phyloP scores from a whole-genome alignment of 2,329 filamentous ascomycete genomes.

The Alternaria ventricosa region DNA sequence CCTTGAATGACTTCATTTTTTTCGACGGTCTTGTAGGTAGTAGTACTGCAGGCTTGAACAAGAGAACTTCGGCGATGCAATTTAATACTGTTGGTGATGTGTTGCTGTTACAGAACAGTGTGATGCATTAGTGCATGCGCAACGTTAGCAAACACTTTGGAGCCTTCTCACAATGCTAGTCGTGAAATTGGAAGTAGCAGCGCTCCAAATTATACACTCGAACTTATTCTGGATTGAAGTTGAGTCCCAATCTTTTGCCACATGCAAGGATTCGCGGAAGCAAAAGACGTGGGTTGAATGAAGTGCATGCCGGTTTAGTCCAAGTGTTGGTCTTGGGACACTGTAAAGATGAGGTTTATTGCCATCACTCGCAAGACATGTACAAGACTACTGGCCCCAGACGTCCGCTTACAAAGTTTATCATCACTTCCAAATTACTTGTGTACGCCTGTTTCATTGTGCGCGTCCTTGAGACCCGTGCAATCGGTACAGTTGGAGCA shows the following conservation, averaged over 20 bases:
- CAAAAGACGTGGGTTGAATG: neutral
- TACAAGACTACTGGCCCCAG: neutral
- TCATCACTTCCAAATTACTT: neutral
- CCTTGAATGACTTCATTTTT: neutral
- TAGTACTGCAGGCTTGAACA: neutral
- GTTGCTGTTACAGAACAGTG: neutral
- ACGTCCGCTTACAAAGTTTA: neutral
- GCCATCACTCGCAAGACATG: neutral
- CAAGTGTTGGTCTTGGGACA: neutral
- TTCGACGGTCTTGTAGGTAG: neutral
- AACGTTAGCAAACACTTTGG: neutral
- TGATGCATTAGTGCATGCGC: neutral
- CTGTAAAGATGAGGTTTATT: neutral
- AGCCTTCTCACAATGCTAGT: neutral
- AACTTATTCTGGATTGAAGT: neutral
- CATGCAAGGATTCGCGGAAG: neutral
- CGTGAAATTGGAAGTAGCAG: neutral
- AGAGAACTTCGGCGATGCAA: neutral
- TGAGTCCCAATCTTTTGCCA: neutral
- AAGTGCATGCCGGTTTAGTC: neutral
- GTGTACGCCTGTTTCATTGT: constrained; percentile 11
- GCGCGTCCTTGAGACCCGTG: constrained; percentile 7
- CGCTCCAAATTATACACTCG: neutral
- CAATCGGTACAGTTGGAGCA: constrained; percentile 14
- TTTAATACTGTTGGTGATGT: neutral